Evolutionary conservation across 129 eudicot species (phyloP).

Genomic region (Scalesia atractyloides): DNA sequence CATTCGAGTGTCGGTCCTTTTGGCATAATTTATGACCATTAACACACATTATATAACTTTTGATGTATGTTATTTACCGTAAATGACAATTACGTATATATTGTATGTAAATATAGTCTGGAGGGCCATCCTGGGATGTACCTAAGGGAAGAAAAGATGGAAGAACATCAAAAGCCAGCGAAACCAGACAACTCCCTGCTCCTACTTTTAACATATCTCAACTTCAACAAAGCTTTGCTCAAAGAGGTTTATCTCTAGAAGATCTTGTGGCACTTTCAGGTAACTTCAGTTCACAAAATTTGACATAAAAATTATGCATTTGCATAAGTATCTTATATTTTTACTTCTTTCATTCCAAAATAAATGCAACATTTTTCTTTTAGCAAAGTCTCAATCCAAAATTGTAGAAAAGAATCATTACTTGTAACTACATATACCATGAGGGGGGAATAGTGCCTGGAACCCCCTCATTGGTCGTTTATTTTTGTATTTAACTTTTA

Average conservation of each 20-base stretch:
- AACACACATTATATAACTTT: too few relatives aligned
- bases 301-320: background rate
- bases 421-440: too few relatives aligned
- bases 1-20: too few relatives aligned
- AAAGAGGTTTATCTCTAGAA: constrained; percentile 59
- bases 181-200: constrained; percentile 48
- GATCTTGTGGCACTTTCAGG: constrained; percentile 47
- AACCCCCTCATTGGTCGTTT: too few relatives aligned
- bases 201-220: constrained; percentile 65
- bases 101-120: background rate
- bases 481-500: too few relatives aligned
- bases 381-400: background rate
- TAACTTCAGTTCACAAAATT: background rate
- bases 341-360: background rate
- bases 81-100: background rate
- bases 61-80: background rate
- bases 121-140: constrained; percentile 73
- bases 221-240: constrained; percentile 66
- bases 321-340: background rate
- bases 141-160: constrained; percentile 82
- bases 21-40: too few relatives aligned
- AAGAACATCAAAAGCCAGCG: constrained; percentile 63
- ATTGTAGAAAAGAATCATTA: background rate
- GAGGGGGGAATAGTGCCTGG: too few relatives aligned
- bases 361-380: background rate